These are phyloP conservation scores for Xylaria sp. DNA, from an alignment of 2,329 filamentous ascomycete species.

Conservation along the genomic window DNA sequence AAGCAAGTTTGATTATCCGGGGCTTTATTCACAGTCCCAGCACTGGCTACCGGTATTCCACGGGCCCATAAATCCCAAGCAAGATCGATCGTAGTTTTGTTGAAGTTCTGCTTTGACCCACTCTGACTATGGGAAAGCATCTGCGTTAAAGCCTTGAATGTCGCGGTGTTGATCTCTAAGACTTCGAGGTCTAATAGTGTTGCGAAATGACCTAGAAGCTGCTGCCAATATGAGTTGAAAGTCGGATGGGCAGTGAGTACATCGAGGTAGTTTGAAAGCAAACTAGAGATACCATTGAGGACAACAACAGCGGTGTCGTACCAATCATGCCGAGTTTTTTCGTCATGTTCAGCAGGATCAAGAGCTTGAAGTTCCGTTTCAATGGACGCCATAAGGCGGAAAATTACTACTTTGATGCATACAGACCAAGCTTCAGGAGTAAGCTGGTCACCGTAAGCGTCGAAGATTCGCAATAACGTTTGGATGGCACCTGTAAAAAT, in stretches of 20 bases:
- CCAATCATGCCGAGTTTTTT: slow-evolving; percentile 63
- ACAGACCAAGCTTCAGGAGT: slow-evolving; percentile 81
- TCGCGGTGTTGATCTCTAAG: slow-evolving; percentile 73
- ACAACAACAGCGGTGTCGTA: slow-evolving; percentile 77
- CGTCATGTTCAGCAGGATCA: slow-evolving; percentile 45
- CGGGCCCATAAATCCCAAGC: slow-evolving; percentile 75
- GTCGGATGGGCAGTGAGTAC: slow-evolving; percentile 68
- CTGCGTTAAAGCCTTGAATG: slow-evolving; percentile 69
- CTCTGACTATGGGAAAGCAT: slow-evolving; percentile 61
- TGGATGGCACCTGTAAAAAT: slow-evolving; percentile 72
- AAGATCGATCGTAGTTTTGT: slow-evolving; percentile 59
- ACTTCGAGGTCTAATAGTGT: slow-evolving; percentile 65
- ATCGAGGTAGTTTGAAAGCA: slow-evolving; percentile 78
- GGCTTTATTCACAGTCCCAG: slow-evolving; percentile 50
- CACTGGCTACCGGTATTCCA: slow-evolving; percentile 60
- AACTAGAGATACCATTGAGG: slow-evolving; percentile 71
- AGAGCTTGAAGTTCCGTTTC: slow-evolving; percentile 58
- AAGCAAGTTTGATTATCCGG: slow-evolving; percentile 79
- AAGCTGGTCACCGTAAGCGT: slow-evolving; percentile 84
- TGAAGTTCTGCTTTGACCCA: slow-evolving; percentile 51
- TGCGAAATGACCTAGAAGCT: slow-evolving; percentile 72
- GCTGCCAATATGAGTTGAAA: slow-evolving; percentile 77
- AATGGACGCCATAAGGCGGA: slow-evolving; percentile 76
- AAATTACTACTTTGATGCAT: slow-evolving; percentile 80
- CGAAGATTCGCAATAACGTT: slow-evolving; percentile 87